A percentile compares a stretch with the other conserved stretches of the same genome.
phyloP scores from a whole-genome alignment of 495 filamentous ascomycete species.

The Hyaloscypha finlandica region DNA sequence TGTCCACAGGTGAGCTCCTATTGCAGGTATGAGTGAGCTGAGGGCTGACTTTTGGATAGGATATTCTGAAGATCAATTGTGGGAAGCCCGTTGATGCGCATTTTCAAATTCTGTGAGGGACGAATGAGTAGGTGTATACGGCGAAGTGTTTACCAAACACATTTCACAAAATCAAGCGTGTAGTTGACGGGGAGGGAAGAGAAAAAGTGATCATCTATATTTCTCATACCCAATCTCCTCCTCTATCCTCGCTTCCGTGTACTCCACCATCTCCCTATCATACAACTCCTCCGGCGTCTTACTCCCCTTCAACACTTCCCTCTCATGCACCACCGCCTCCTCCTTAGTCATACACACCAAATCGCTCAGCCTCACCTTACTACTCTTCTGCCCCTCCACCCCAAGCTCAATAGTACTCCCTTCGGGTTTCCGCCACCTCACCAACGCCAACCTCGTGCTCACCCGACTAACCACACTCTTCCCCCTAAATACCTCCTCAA shows the following conservation, averaged over 20 bases:
- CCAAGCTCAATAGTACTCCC: slow-evolving; percentile 53
- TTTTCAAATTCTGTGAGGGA: slow-evolving; percentile 27
- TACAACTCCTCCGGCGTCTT: slow-evolving; percentile 75
- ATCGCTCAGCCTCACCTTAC: slow-evolving; percentile 63
- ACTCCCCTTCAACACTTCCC: slow-evolving; percentile 70
- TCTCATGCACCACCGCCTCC: slow-evolving; percentile 79
- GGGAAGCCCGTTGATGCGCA: slow-evolving; percentile 41
- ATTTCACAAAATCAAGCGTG: not conserved
- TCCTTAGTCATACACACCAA: slow-evolving; percentile 97
- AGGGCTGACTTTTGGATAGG: slow-evolving; percentile 28
- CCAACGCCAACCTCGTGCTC: slow-evolving; percentile 71
- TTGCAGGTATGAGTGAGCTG: not conserved
- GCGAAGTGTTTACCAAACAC: no score
- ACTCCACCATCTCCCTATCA: slow-evolving; percentile 58
- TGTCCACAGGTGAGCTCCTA: slow-evolving; percentile 39
- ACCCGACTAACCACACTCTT: slow-evolving; percentile 82
- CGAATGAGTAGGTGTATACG: no score
- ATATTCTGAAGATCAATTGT: slow-evolving; percentile 43
- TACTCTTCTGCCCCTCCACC: slow-evolving; percentile 70
- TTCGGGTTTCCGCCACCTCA: slow-evolving; percentile 69
- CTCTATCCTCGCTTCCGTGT: slow-evolving; percentile 61
- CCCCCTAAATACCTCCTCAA: slow-evolving; percentile 87
- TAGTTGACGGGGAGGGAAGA: not conserved
- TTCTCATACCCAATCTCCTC: slow-evolving; percentile 62
- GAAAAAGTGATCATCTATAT: slow-evolving; percentile 38